Percentiles rank a stretch among this genome's conserved stretches.
phyloP scores from a whole-genome alignment of 2,329 filamentous ascomycete species.

The Pseudogymnoascus sp. region DNA sequence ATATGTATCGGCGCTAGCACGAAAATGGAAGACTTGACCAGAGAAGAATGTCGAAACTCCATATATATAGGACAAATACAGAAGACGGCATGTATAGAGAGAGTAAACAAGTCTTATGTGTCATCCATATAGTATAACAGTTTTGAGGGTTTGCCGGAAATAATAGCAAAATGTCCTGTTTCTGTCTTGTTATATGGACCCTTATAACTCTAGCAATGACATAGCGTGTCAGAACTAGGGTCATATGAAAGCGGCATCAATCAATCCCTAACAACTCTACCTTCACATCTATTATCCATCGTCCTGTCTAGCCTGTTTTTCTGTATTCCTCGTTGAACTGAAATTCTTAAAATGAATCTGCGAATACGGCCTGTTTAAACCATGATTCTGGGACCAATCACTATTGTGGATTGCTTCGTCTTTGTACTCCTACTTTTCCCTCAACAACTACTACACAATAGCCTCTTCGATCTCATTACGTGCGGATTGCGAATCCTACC shows the following conservation, averaged over 20 bases:
- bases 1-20: background rate
- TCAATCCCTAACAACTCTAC: background rate
- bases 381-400: conserved; percentile 70
- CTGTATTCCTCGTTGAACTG: background rate
- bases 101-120: background rate
- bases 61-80: background rate
- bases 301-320: background rate
- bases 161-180: background rate
- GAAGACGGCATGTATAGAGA: background rate
- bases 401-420: conserved; percentile 66
- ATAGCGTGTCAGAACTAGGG: background rate
- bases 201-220: background rate
- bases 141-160: background rate
- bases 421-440: conserved; percentile 66
- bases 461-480: conserved; percentile 49
- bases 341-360: background rate
- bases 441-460: conserved; percentile 62
- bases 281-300: background rate
- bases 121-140: background rate
- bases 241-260: background rate
- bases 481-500: conserved; percentile 58
- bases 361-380: background rate
- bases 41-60: background rate
- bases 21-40: background rate
- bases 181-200: background rate